phyloP scores from a whole-genome alignment of 345 rosid species.

The Crucihimalaya himalaica region DNA sequence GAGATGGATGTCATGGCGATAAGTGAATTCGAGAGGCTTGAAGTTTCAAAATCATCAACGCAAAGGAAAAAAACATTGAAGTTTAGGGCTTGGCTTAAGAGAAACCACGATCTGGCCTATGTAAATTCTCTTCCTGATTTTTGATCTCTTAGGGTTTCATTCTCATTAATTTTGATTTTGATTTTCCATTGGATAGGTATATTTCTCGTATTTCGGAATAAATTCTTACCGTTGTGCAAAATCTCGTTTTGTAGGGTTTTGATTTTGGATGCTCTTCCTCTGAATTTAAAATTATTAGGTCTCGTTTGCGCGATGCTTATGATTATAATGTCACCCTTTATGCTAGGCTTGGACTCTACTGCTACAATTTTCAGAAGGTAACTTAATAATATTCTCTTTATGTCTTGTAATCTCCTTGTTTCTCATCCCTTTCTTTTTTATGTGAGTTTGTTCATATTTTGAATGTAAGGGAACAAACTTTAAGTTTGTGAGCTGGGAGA shows the following conservation, averaged over 20 bases:
- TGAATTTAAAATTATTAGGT: background rate
- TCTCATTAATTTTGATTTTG: too few relatives aligned
- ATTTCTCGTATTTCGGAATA: too few relatives aligned
- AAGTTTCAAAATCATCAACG: too few relatives aligned
- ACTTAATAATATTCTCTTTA: background rate
- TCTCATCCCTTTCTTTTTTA: background rate
- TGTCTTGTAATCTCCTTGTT: background rate
- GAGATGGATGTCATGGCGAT: too few relatives aligned
- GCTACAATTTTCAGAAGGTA: background rate
- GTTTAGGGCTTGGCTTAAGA: too few relatives aligned
- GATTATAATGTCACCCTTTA: background rate
- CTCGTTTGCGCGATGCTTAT: background rate
- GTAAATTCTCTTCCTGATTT: background rate
- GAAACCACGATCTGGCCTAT: background rate
- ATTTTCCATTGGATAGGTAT: too few relatives aligned
- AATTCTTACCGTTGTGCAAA: too few relatives aligned
- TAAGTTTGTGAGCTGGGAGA: background rate
- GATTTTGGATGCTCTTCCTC: background rate
- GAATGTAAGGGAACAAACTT: background rate
- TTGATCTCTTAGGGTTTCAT: background rate
- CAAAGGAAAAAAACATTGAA: too few relatives aligned
- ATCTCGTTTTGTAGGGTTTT: background rate
- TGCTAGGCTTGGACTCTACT: background rate
- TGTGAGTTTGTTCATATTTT: background rate
- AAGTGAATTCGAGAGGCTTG: too few relatives aligned